Evolutionary conservation across 352 stramenopile species (phyloP), one percentile per base, ranked within the genome.

Genomic region (Phytopythium chamaehyphon): DNA sequence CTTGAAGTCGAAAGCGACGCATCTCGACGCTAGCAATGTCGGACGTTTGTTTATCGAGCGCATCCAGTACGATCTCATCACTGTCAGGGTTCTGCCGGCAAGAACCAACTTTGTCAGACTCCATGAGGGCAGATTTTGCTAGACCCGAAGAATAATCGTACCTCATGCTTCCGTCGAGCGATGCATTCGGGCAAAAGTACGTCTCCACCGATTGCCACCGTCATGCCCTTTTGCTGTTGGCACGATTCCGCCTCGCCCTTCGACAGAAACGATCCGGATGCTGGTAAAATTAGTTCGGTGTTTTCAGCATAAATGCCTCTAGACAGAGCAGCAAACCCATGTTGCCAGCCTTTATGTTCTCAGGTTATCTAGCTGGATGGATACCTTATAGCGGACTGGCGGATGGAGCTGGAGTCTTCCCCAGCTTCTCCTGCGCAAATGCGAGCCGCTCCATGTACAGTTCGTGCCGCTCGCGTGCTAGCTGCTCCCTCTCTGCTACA

Each of bases 381-480:
- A 50, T 37, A 50, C 14, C 18, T 36, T 40, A 28, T 50, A 37
- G 40, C 21, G 19, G 40, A 21, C 14, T 8, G 19, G 40, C 19
- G 12, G 18, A n/a, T 21, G 15, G 37, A n/a, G 14, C 37, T 8
- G 36, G 24, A 45, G 47, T 56, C 31, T 40, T 40, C 18, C 63
- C 71, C 16, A 88, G 46, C 48, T 85, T 83, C 21, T 76, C 64
- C 40, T 85, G 69, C 2, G 74, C 58, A 28, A 87, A 86, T 4
- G 73, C 63, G 11, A 91, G 59, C 8, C 81, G 76, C 9, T 90
- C 79, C 39, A 89, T 71, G 55, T 93, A 93, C 9, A 93, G 42
- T 49, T 83, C 55, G 52, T 93, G 83, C 35, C 68, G 77, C 37
- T 87, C 80, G 47, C 77, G 72, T 0, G 72, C 66, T 0, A 93